Evolutionary conservation across 139 green algal species (phyloP).

Genomic region (Choricystis sp.): DNA sequence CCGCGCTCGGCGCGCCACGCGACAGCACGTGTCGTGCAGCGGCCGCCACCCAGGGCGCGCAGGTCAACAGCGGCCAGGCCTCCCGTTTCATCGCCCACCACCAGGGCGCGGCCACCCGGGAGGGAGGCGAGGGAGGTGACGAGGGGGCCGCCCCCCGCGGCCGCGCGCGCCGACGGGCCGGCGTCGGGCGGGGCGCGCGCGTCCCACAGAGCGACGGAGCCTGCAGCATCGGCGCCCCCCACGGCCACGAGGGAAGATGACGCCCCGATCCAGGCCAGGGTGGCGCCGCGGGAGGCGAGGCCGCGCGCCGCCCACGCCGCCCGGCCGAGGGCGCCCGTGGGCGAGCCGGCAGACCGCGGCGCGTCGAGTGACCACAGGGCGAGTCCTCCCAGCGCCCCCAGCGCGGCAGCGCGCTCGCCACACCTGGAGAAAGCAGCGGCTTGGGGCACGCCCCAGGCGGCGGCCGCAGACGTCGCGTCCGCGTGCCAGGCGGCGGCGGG

Average conservation of each 20-base stretch:
- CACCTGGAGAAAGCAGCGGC: neutral
- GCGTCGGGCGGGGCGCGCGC: neutral
- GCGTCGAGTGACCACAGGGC: neutral
- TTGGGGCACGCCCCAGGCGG: neutral
- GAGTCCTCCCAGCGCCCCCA: neutral
- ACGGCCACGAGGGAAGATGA: neutral
- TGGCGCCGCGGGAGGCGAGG: neutral
- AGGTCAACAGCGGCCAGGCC: neutral
- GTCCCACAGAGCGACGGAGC: neutral
- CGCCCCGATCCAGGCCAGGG: neutral
- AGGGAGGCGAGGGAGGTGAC: neutral
- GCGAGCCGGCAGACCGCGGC: no score
- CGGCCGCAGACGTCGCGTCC: no score
- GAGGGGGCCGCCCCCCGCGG: neutral
- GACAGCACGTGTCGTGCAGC: no score
- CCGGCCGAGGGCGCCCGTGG: neutral
- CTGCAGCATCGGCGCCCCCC: neutral
- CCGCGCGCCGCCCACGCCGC: neutral
- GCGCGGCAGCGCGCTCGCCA: neutral
- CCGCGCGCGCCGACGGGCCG: no score
- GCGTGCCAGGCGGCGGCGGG: neutral
- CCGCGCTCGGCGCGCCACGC: no score
- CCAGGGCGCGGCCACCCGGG: neutral
- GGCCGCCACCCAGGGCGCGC: neutral
- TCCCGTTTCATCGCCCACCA: neutral